phyloP scores from a whole-genome alignment of 306 rosid species.

The Macrotyloma uniflorum region DNA sequence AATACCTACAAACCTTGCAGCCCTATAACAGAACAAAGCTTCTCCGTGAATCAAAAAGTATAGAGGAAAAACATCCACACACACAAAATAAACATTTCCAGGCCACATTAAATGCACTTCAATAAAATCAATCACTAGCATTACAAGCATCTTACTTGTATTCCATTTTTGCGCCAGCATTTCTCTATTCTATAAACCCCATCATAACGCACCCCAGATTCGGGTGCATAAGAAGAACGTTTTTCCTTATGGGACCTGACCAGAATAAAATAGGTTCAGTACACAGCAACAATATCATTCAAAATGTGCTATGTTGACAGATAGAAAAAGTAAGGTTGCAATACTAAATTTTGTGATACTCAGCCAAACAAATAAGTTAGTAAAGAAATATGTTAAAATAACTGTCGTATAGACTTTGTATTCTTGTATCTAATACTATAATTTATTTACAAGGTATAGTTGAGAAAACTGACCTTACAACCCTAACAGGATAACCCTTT shows the following conservation, averaged over 20 bases:
- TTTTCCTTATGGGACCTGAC: constrained; percentile 80
- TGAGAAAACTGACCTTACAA: constrained; percentile 60
- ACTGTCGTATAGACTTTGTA: too few relatives aligned
- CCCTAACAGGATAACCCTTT: constrained; percentile 83
- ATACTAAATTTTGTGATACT: too few relatives aligned
- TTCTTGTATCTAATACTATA: too few relatives aligned
- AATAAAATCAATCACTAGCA: background rate
- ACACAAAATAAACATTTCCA: too few relatives aligned
- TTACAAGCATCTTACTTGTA: constrained; percentile 53
- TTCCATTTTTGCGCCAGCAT: constrained; percentile 84
- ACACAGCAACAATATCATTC: background rate
- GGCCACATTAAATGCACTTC: background rate
- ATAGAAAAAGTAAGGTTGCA: too few relatives aligned
- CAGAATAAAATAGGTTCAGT: background rate
- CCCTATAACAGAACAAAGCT: constrained; percentile 50
- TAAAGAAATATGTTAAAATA: too few relatives aligned
- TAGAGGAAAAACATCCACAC: constrained; percentile 1
- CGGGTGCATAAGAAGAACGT: constrained; percentile 83
- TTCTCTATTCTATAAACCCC: constrained; percentile 83
- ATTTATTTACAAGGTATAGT: too few relatives aligned
- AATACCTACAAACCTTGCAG: constrained; percentile 68
- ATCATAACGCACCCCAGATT: constrained; percentile 73
- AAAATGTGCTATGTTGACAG: too few relatives aligned
- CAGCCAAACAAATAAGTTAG: too few relatives aligned
- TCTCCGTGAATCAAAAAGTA: background rate